Base-by-base conservation (phyloP, 2,329 filamentous ascomycete species). In the Colletotrichum scovillei region DNA sequence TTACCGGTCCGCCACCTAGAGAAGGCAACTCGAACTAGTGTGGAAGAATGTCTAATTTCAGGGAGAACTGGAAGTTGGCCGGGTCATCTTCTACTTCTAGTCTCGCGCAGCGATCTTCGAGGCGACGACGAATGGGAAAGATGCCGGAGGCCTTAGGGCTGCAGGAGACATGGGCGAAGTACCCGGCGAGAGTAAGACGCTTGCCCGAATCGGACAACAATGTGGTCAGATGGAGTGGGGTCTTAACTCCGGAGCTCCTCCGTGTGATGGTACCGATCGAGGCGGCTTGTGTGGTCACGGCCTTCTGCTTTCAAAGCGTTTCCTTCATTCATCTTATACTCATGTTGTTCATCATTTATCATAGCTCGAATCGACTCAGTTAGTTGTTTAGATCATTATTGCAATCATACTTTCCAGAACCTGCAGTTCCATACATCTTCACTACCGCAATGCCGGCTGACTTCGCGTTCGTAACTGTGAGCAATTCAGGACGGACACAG, bases 1-100 rank as follows among this genome's bases (percentile, higher is more conserved):
- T 73, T 35, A 66, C 73, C 7, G 70, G 70, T n/a, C 14, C 38
- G 7, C 32, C 74, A n/a, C 64, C 69, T 1, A 73, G 69, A 5
- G 62, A 75, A 19, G 24, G 26, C 24, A 14, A 8, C 19, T 22
- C 42, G 42, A 12, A 35, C 9, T 35, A 35, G 32, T 35, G 32
- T 35, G 38, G 16, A 49, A n/a, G 4, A 9, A 11, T 49, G 6
- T 22, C 42, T 22, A 49, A 49, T 42, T 16, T 19, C 16, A 19
- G 38, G 16, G 38, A 42, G 16, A 6, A 42, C 6, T 16, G 38
- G 3, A 42, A 16, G 38, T 19, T 19, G 4, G 6, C 16, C 38
- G 16, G 38, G 38, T 49, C 42, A 49, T n/a, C 42, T 49, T 22
- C 7, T 49, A 11, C 19, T n/a, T 49, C 19, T 11, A 49, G 19